Conservation (phyloP, 2,329 filamentous ascomycete species). For the Knufia fluminis region DNA sequence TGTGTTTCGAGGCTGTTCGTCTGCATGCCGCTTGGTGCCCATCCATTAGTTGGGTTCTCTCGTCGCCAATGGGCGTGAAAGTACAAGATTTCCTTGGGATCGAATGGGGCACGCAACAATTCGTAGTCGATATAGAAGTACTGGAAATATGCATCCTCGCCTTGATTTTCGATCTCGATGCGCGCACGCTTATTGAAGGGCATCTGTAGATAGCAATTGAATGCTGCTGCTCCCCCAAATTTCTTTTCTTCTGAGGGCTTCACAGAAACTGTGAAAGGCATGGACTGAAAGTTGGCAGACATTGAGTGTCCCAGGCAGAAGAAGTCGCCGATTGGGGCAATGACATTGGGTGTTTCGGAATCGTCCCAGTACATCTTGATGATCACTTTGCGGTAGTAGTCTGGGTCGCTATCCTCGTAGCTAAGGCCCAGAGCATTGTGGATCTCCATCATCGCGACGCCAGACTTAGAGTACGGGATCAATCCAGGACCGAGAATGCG, state of each 20-base stretch:
- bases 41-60: slow-evolving; percentile 26
- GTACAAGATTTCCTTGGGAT: slow-evolving; percentile 26
- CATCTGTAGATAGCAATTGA: slow-evolving; percentile 29
- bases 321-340: slow-evolving; percentile 28
- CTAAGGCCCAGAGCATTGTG: slow-evolving; percentile 28
- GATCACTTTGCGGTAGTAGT: slow-evolving; percentile 30
- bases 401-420: slow-evolving; percentile 28
- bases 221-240: slow-evolving; percentile 28
- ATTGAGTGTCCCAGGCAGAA: slow-evolving; percentile 25
- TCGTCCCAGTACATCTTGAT: slow-evolving; percentile 32
- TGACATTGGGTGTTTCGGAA: slow-evolving; percentile 26
- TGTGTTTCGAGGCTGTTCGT: slow-evolving; percentile 24
- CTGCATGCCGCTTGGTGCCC: slow-evolving; percentile 25
- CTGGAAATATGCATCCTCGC: slow-evolving; percentile 28
- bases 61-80: slow-evolving; percentile 30
- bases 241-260: slow-evolving; percentile 29
- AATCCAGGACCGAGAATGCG: slow-evolving; percentile 28
- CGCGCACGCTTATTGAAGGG: slow-evolving; percentile 30
- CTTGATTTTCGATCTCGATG: slow-evolving; percentile 30
- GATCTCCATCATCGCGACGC: slow-evolving; percentile 30
- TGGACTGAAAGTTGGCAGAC: slow-evolving; percentile 29
- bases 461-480: slow-evolving; percentile 29
- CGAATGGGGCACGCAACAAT: slow-evolving; percentile 21
- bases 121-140: slow-evolving; percentile 33
- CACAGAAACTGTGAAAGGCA: slow-evolving; percentile 29